Evolutionary conservation across 1,284 basidiomycete genomes (phyloP).

Genomic region (Flammula alnicola): DNA sequence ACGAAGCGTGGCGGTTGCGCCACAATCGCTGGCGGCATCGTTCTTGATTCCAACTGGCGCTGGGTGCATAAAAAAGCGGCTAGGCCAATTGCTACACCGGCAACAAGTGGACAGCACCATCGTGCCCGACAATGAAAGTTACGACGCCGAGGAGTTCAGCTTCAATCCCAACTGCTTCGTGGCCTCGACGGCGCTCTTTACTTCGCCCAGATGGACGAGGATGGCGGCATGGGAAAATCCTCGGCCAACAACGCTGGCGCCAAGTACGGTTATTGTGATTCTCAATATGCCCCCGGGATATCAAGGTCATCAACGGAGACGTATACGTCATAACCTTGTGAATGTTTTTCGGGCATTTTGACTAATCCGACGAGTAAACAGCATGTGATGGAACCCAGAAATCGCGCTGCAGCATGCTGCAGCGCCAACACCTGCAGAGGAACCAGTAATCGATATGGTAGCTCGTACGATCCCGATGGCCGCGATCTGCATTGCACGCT

Average conservation of each 20-base stretch:
- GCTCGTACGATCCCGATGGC: neutral
- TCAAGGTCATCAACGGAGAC: neutral
- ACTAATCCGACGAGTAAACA: neutral
- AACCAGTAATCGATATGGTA: neutral
- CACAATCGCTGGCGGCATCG: neutral
- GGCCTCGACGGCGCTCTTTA: neutral
- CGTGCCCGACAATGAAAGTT: neutral
- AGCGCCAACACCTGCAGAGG: neutral
- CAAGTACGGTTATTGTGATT: neutral
- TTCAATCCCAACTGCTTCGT: neutral
- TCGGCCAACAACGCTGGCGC: neutral
- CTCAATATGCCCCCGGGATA: neutral
- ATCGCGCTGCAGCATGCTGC: neutral
- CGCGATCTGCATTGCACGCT: slow-evolving; percentile 33
- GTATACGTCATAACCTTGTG: neutral
- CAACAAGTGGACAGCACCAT: neutral
- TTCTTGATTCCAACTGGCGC: neutral
- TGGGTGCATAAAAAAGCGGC: neutral
- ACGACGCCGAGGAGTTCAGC: neutral
- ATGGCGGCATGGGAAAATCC: neutral
- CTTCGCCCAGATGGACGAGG: neutral
- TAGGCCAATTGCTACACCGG: neutral
- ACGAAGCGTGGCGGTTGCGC: neutral
- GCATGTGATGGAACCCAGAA: neutral
- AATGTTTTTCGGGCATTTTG: neutral